Percentiles rank a stretch among this genome's conserved stretches.
Evolutionary conservation across 2,329 filamentous ascomycete species (phyloP).

Genomic region (Fusarium pseudonygamai): DNA sequence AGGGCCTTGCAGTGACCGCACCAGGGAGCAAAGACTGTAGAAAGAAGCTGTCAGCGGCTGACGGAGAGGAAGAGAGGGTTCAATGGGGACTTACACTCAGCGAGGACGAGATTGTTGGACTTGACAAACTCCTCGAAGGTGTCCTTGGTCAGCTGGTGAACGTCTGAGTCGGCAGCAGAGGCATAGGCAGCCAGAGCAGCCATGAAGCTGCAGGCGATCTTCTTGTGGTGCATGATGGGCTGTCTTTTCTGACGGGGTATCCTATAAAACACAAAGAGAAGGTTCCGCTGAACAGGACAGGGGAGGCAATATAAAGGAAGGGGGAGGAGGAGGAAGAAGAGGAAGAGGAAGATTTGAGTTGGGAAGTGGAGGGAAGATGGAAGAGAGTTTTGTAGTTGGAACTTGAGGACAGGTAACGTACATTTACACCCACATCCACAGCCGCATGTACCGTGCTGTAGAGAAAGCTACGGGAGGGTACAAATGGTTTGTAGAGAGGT

Average conservation of each 20-base stretch:
- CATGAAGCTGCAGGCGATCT: conserved; percentile 63
- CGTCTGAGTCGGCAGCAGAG: conserved; percentile 78
- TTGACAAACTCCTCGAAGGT: conserved; percentile 89
- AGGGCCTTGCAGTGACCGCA: conserved; percentile 99
- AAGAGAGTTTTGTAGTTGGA: conserved; percentile 50
- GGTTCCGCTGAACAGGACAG: conserved; percentile 32
- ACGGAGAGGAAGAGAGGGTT: not conserved
- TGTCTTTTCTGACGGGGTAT: conserved; percentile 35
- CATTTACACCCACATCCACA: conserved; percentile 11
- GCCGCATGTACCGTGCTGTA: not conserved
- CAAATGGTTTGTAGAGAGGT: conserved; percentile 12
- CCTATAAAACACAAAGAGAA: conserved; percentile 37
- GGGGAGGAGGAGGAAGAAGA: not conserved
- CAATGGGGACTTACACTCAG: conserved; percentile 79
- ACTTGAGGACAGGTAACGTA: conserved; percentile 36
- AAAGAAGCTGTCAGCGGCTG: conserved; percentile 48
- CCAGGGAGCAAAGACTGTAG: conserved; percentile 90
- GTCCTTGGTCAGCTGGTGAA: conserved; percentile 84
- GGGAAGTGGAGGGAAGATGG: conserved; percentile 37
- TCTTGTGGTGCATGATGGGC: conserved; percentile 60
- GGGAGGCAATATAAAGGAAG: conserved; percentile 21
- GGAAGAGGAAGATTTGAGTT: conserved; percentile 24
- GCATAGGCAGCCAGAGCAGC: conserved; percentile 66
- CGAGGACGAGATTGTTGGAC: conserved; percentile 87
- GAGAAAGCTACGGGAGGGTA: conserved; percentile 3